phyloP scores from a whole-genome alignment of 495 filamentous ascomycete species.

The Penicillium steckii region DNA sequence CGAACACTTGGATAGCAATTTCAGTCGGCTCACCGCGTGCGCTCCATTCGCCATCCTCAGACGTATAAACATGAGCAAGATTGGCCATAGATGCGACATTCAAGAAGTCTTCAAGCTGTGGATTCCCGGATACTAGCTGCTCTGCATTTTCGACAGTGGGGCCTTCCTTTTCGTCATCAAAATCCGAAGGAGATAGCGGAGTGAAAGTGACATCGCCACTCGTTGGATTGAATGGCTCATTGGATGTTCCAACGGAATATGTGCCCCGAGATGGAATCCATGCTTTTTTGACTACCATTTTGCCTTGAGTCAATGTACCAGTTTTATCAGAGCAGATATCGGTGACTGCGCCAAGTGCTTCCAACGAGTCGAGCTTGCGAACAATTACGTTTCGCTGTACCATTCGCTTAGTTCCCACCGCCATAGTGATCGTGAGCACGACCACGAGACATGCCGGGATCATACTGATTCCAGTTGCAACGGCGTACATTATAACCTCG shows the following conservation, averaged over 20 bases:
- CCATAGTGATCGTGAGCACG: conserved; percentile 74
- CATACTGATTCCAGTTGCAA: conserved; percentile 66
- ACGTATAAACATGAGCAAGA: conserved; percentile 55
- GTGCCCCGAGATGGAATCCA: conserved; percentile 71
- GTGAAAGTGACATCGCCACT: conserved; percentile 50
- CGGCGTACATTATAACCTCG: conserved; percentile 69
- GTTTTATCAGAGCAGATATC: conserved; percentile 75
- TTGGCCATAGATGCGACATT: conserved; percentile 65
- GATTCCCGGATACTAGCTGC: conserved; percentile 38
- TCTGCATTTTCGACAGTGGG: conserved; percentile 26
- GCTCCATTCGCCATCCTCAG: conserved; percentile 52
- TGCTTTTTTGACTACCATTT: conserved; percentile 79
- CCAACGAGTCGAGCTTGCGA: conserved; percentile 62
- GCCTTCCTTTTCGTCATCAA: conserved; percentile 20
- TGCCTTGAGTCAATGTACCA: conserved; percentile 67
- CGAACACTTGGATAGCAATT: conserved; percentile 69
- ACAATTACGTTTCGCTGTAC: conserved; percentile 67
- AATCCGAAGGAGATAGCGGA: conserved; percentile 31
- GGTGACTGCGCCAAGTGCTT: conserved; percentile 66
- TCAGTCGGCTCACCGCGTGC: conserved; percentile 68
- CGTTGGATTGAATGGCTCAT: conserved; percentile 55
- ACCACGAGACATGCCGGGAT: conserved; percentile 75
- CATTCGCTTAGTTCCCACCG: conserved; percentile 71
- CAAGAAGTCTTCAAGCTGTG: conserved; percentile 51
- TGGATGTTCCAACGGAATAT: conserved; percentile 56